These are phyloP conservation scores for Leccinum idahoense DNA, from an alignment of 1,284 basidiomycete species.

Conservation along the genomic window DNA sequence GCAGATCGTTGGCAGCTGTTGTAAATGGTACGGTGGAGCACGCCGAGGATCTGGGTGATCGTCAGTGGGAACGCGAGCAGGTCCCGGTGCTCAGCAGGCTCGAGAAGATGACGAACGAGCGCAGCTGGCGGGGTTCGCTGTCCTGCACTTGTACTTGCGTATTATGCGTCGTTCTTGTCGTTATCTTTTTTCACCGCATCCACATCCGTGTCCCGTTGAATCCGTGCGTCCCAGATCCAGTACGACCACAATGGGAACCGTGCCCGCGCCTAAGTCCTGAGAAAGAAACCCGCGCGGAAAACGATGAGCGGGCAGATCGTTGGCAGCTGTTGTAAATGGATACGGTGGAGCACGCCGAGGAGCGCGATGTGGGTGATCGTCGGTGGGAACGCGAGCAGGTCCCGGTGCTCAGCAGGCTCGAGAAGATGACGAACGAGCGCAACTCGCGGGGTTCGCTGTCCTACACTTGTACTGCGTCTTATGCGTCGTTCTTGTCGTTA, in stretches of 20 bases:
- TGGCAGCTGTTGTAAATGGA: constrained; percentile 53
- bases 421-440: constrained; percentile 37
- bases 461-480: constrained; percentile 18
- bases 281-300: constrained; percentile 18
- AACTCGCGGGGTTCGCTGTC: constrained; percentile 28
- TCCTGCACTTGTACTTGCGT: constrained; percentile 13
- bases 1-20: constrained; percentile 52
- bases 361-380: constrained; percentile 56
- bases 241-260: too few species aligned
- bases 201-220: background rate
- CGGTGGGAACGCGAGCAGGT: constrained; percentile 48
- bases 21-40: constrained; percentile 39
- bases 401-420: constrained; percentile 29
- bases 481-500: constrained; percentile 7
- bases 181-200: background rate
- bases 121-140: constrained; percentile 28
- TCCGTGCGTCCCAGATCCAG: too few species aligned
- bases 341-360: constrained; percentile 38
- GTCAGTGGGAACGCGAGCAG: constrained; percentile 51
- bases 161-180: constrained; percentile 18
- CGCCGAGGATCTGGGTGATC: constrained; percentile 50
- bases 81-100: constrained; percentile 31
- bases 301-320: constrained; percentile 53
- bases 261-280: too few species aligned
- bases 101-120: constrained; percentile 36